Base-by-base conservation (phyloP, 1,284 basidiomycete genomes). In the Peniophora sp. region DNA sequence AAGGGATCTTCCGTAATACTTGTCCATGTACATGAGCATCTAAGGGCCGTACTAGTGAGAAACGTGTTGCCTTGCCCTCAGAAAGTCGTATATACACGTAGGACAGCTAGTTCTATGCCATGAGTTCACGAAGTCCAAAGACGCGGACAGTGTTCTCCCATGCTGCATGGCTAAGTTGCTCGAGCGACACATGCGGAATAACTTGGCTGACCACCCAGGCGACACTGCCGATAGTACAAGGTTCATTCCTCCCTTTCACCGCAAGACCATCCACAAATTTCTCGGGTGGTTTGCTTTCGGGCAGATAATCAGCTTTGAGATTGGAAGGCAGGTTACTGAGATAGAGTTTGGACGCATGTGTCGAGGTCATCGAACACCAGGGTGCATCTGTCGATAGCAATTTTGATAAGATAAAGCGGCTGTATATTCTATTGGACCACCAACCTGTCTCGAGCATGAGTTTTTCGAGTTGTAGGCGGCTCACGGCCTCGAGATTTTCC, bases 191-290 rank as follows among this genome's bases (percentile, higher is more conserved):
- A 1, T 71, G 74, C 39, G 79, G 70, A 18, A 76, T 75, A 35
- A 92, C 62, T 52, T 69, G 66, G 47, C 85, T 76, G 9, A 93
- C 70, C 3, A 92, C 81, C 76, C 86, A 90, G 9, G 88, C 92
- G 12, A 95, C 81, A 12, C 78, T 76, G 2, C 85, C 87, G 36
- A 90, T 78, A 2, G 82, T 73, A 17, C 71, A 76, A 1, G 92
- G 90, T 62, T 95, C 93, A 60, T 90, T 92, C 17, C 92, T 71
- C 0, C 89, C 87, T 64, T 95, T 94, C 45, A 93, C 83, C 1
- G 82, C 72, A 57, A 76, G 75, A 1, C 83, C 85, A 10, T 64
- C 60, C 3, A 73, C 71, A 61, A 84, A 88, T 5, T 78, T 78
- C 57, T 94, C 89, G 10, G 86, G 79, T 60, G 85, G 85, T 39